These are phyloP conservation scores for Trichoderma arundinaceum DNA, from an alignment of 2,329 filamentous ascomycete species.

Conservation along the genomic window DNA sequence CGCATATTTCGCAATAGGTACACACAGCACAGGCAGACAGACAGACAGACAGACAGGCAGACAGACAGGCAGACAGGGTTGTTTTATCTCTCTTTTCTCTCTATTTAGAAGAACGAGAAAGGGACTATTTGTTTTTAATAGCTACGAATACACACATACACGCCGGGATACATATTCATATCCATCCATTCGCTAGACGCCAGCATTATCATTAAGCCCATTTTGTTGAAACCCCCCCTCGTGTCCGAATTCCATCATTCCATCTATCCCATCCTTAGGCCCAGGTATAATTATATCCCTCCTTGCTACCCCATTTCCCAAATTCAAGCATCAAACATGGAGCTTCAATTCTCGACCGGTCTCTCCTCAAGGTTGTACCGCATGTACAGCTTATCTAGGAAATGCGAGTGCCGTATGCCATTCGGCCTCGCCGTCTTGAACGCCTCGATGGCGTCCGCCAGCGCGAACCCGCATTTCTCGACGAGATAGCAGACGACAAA, in stretches of 20 bases:
- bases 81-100: background rate
- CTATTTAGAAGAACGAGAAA: background rate
- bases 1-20: background rate
- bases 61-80: too few species aligned
- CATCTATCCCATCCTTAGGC: constrained; percentile 15
- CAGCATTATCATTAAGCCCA: background rate
- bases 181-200: constrained; percentile 5
- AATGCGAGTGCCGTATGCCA: constrained; percentile 88
- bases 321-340: too few species aligned
- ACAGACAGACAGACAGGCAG: too few species aligned
- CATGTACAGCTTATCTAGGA: constrained; percentile 81
- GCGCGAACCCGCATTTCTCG: constrained; percentile 72
- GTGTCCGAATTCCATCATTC: constrained; percentile 1
- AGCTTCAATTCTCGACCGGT: background rate
- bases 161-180: constrained; percentile 9
- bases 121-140: background rate
- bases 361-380: constrained; percentile 61
- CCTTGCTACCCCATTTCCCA: too few species aligned
- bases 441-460: constrained; percentile 78
- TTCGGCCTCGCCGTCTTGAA: constrained; percentile 76
- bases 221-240: too few species aligned
- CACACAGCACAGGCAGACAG: background rate
- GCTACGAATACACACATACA: background rate
- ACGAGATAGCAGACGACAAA: constrained; percentile 91
- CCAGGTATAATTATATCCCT: background rate